These are phyloP conservation scores for Monascus ruber DNA, from an alignment of 2,329 filamentous ascomycete genomes.

Conservation along the genomic window DNA sequence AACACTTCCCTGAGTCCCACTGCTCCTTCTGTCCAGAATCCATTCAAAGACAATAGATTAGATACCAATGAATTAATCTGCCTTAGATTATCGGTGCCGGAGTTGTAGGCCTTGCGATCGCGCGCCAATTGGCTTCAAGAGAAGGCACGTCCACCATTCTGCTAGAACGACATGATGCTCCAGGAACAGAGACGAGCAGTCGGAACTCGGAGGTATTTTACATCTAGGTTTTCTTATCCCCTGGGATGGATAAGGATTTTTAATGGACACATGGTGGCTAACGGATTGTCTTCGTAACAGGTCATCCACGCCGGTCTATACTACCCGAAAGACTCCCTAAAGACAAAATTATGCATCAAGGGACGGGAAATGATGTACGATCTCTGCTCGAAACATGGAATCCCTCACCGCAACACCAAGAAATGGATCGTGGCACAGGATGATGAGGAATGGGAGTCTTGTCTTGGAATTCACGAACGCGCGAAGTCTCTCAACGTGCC, in stretches of 20 bases:
- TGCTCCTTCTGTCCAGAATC: too few species aligned
- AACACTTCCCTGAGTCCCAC: constrained; percentile 2
- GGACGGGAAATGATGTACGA: constrained; percentile 69
- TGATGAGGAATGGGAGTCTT: constrained; percentile 52
- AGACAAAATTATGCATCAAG: constrained; percentile 69
- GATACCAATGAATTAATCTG: neutral
- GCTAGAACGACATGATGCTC: constrained; percentile 63
- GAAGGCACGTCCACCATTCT: constrained; percentile 57
- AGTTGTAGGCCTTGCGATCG: constrained; percentile 70
- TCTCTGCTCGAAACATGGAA: constrained; percentile 55
- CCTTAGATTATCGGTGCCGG: constrained; percentile 54
- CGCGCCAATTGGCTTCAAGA: constrained; percentile 55
- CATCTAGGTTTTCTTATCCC: neutral
- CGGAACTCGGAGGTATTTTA: constrained; percentile 66
- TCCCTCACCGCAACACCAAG: constrained; percentile 64
- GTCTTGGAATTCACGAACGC: constrained; percentile 41
- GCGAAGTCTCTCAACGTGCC: constrained; percentile 51
- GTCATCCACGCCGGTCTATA: constrained; percentile 95
- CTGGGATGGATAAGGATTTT: neutral
- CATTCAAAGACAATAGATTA: too few species aligned
- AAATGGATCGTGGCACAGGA: constrained; percentile 96
- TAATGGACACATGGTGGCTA: too few species aligned
- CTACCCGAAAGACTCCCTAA: constrained; percentile 65
- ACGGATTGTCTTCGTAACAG: constrained; percentile 20
- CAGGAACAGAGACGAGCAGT: constrained; percentile 78